A percentile compares a stretch with the other conserved stretches of the same genome.
Evolutionary conservation across 2,329 filamentous ascomycete genomes (phyloP).

Genomic region (Alternaria atra): DNA sequence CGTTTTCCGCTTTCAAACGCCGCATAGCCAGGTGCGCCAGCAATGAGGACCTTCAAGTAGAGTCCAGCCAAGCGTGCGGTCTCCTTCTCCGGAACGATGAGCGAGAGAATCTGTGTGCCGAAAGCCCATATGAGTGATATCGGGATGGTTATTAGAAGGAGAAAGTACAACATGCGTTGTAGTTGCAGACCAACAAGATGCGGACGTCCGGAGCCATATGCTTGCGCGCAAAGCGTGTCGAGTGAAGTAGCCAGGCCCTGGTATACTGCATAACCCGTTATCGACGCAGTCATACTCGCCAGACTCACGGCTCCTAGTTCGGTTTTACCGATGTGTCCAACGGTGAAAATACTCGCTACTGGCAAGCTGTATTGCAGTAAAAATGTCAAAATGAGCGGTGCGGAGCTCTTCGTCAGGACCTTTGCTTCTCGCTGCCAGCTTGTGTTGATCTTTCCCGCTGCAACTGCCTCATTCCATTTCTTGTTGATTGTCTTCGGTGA

Average conservation of each 20-base stretch:
- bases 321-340: conserved; percentile 59
- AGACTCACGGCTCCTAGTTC: conserved; percentile 60
- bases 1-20: conserved; percentile 83
- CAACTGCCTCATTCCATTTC: conserved; percentile 74
- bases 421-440: conserved; percentile 92
- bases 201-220: conserved; percentile 89
- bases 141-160: conserved; percentile 75
- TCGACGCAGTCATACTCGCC: conserved; percentile 60
- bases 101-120: conserved; percentile 69
- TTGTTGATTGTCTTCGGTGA: conserved; percentile 57
- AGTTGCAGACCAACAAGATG: conserved; percentile 86
- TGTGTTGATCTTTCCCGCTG: conserved; percentile 81
- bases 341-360: conserved; percentile 59
- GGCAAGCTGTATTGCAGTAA: conserved; percentile 60
- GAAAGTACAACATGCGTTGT: conserved; percentile 81
- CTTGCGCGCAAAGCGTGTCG: conserved; percentile 92
- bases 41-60: conserved; percentile 75
- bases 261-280: conserved; percentile 59
- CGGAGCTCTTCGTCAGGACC: conserved; percentile 69
- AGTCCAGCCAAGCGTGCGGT: conserved; percentile 75
- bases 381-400: conserved; percentile 58
- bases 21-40: conserved; percentile 78
- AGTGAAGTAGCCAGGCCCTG: conserved; percentile 83
- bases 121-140: conserved; percentile 76
- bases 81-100: conserved; percentile 74